These are phyloP conservation scores for Setaria italica DNA, from an alignment of 202 grass and related monocot genomes.

Conservation along the genomic window DNA sequence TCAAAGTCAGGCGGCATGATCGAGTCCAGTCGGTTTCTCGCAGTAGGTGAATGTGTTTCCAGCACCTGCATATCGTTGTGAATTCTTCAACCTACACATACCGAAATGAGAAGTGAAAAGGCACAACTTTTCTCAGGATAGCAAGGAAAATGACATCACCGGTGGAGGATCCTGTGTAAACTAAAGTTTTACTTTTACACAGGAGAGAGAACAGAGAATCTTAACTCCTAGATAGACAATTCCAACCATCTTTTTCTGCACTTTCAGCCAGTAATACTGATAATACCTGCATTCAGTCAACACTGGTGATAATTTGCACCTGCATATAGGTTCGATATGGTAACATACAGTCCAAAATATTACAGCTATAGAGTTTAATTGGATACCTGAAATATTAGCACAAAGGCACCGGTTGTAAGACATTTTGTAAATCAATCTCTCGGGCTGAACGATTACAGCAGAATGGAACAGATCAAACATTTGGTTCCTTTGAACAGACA, in stretches of 20 bases:
- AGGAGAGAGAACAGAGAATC: too few species aligned
- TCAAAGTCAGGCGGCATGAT: neutral
- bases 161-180: neutral
- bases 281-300: too few species aligned
- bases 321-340: too few species aligned
- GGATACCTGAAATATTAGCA: neutral
- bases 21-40: neutral
- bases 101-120: neutral
- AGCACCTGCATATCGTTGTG: neutral
- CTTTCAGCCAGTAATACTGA: too few species aligned
- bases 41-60: constrained; percentile 15
- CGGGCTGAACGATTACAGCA: neutral
- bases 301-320: too few species aligned
- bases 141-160: neutral
- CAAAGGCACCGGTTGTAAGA: too few species aligned
- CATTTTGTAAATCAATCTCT: neutral
- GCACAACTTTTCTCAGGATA: neutral
- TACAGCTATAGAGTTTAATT: neutral
- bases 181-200: neutral
- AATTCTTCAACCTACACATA: neutral
- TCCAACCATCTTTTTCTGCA: neutral
- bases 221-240: neutral
- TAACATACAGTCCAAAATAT: neutral
- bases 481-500: neutral
- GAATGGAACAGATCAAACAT: neutral